Percentiles rank a stretch among this genome's conserved stretches.
Conservation (phyloP, 345 rosid species). For the Crucihimalaya himalaica region DNA sequence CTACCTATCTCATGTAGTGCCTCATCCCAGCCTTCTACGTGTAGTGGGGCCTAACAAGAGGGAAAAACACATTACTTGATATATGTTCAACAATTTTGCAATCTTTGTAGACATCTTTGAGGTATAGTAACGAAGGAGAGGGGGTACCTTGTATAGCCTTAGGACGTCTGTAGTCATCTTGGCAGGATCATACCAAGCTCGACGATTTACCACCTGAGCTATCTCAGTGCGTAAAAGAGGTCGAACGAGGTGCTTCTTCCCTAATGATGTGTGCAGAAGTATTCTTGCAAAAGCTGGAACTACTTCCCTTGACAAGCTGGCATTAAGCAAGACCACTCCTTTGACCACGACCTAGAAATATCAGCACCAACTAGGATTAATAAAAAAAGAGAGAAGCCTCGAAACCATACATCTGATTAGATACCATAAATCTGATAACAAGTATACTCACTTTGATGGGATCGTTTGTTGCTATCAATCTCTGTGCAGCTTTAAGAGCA, state of each 20-base stretch:
- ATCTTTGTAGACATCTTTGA: neutral
- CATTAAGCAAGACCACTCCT: slow-evolving; percentile 72
- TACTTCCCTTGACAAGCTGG: slow-evolving; percentile 78
- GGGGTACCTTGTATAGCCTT: slow-evolving; percentile 70
- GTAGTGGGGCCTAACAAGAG: slow-evolving; percentile 61
- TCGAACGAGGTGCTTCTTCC: slow-evolving; percentile 87
- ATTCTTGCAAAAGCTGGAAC: slow-evolving; percentile 90
- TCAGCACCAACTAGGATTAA: slow-evolving; percentile 4
- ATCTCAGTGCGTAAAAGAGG: slow-evolving; percentile 79
- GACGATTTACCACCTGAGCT: slow-evolving; percentile 80
- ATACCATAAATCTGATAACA: neutral
- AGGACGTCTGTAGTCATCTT: slow-evolving; percentile 75
- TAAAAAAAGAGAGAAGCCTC: neutral
- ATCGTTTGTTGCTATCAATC: slow-evolving; percentile 51
- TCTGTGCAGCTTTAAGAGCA: slow-evolving; percentile 74
- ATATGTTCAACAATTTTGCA: neutral
- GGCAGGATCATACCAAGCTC: slow-evolving; percentile 84
- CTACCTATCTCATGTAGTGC: slow-evolving; percentile 84
- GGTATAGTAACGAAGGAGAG: neutral
- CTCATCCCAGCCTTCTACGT: slow-evolving; percentile 88
- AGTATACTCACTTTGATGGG: slow-evolving; percentile 56
- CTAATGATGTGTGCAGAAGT: slow-evolving; percentile 76
- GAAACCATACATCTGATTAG: neutral
- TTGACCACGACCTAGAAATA: slow-evolving; percentile 50
- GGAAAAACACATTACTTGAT: slow-evolving; percentile 7